Percentiles rank a stretch among this genome's conserved stretches.
Evolutionary conservation across 139 green algal species (phyloP).

Genomic region (Chlamydomonas sp.): DNA sequence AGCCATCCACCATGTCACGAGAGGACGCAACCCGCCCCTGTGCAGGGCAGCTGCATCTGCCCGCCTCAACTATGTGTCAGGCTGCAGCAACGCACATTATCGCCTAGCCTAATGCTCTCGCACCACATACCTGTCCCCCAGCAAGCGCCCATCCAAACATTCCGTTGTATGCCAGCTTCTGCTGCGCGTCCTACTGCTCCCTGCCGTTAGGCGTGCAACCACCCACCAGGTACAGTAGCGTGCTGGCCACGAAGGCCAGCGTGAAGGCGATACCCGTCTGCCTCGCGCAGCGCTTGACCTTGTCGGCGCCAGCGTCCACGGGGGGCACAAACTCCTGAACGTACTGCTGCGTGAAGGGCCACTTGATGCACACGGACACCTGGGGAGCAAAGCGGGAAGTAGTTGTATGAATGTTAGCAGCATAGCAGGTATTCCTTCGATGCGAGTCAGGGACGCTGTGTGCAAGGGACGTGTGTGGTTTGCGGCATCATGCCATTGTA

Average conservation of each 20-base stretch:
- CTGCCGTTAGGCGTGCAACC: not conserved
- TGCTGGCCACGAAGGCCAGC: constrained; percentile 14
- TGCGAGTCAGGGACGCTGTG: not conserved
- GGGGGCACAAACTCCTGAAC: constrained; percentile 20
- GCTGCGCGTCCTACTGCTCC: too few relatives aligned
- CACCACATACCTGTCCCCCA: not conserved
- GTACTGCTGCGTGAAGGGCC: constrained; percentile 27
- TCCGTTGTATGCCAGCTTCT: not conserved
- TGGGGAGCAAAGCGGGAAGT: not conserved
- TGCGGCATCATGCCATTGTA: not conserved
- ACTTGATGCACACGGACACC: not conserved
- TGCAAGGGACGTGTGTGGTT: not conserved
- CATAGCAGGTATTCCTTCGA: not conserved
- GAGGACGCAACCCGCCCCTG: not conserved
- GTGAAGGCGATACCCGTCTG: not conserved
- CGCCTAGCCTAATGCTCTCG: not conserved
- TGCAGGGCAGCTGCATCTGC: not conserved
- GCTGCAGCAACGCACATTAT: not conserved
- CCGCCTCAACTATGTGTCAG: not conserved
- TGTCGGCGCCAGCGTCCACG: not conserved
- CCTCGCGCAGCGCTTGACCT: not conserved
- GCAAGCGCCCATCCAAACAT: not conserved
- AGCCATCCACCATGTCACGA: too few relatives aligned
- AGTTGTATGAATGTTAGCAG: too few relatives aligned
- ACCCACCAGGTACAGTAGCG: constrained; percentile 35